Conservation (phyloP, 345 rosid species). For the Hevea brasiliensis region DNA sequence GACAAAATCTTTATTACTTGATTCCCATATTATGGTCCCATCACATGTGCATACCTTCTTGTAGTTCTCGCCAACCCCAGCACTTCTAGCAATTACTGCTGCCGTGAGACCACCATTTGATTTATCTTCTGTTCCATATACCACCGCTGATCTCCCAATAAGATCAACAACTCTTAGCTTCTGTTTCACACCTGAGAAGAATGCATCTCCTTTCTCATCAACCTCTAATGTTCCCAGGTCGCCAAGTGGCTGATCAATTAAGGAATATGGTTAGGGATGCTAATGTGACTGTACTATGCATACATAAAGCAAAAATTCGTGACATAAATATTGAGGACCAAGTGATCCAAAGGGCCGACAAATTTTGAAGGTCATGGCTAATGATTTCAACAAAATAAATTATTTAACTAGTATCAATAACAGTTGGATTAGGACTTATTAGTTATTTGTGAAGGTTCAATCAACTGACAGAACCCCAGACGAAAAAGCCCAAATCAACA, state of each 20-base stretch:
- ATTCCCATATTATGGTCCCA: constrained; percentile 93
- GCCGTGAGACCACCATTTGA: constrained; percentile 63
- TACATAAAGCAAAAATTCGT: not conserved
- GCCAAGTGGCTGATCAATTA: constrained; percentile 59
- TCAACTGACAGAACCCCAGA: not conserved
- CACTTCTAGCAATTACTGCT: constrained; percentile 92
- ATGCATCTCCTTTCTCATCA: constrained; percentile 66
- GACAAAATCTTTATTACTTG: constrained; percentile 63
- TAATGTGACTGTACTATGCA: constrained; percentile 5
- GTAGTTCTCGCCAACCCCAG: constrained; percentile 95
- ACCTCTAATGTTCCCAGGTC: constrained; percentile 93
- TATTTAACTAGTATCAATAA: too few species aligned
- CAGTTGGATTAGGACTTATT: too few species aligned
- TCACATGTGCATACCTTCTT: constrained; percentile 86
- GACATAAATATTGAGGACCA: not conserved
- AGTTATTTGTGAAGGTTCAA: too few species aligned
- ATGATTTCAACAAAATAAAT: not conserved
- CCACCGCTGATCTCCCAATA: constrained; percentile 69
- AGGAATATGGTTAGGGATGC: constrained; percentile 10
- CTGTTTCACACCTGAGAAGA: constrained; percentile 61
- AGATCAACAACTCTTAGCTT: constrained; percentile 73
- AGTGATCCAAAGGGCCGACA: not conserved
- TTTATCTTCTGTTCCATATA: constrained; percentile 67
- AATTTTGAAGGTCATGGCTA: not conserved
- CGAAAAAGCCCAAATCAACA: not conserved